phyloP scores from a whole-genome alignment of 352 stramenopile genomes.

The Phytophthora sansomeana region DNA sequence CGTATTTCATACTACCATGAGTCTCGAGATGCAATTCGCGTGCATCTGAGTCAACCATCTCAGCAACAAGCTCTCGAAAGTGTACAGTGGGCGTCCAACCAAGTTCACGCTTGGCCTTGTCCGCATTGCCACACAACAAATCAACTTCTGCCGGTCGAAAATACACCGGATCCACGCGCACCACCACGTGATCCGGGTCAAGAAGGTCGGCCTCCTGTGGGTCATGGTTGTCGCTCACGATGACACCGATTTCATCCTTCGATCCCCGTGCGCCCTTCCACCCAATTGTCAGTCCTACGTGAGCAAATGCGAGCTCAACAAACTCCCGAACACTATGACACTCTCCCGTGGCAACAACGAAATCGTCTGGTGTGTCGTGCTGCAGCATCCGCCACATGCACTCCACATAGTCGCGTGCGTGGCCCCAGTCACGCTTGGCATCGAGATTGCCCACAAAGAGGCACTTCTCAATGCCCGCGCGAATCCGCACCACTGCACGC shows the following conservation, averaged over 20 bases:
- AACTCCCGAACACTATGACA: slow-evolving; percentile 99
- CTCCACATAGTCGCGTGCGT: slow-evolving; percentile 98
- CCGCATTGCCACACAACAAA: slow-evolving; percentile 95
- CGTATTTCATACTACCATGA: slow-evolving; percentile 13
- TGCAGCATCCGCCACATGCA: slow-evolving; percentile 99
- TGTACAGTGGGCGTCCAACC: slow-evolving; percentile 93
- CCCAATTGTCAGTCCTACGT: slow-evolving; percentile 89
- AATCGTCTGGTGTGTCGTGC: slow-evolving; percentile 71
- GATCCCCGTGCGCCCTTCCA: slow-evolving; percentile 93
- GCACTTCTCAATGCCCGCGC: slow-evolving; percentile 91
- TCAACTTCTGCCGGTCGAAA: slow-evolving; percentile 99
- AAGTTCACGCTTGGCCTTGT: slow-evolving; percentile 92
- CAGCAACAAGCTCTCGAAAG: slow-evolving; percentile 94
- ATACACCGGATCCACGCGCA: slow-evolving; percentile 97
- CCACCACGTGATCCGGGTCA: slow-evolving; percentile 91
- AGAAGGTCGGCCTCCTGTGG: slow-evolving; percentile 7
- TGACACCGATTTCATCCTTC: slow-evolving; percentile 94
- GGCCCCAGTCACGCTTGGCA: slow-evolving; percentile 98
- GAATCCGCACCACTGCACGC: slow-evolving; percentile 94
- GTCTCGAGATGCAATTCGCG: slow-evolving; percentile 32
- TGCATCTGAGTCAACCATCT: slow-evolving; percentile 96
- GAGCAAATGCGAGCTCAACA: slow-evolving; percentile 95
- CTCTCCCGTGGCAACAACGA: slow-evolving; percentile 94
- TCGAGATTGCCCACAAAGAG: slow-evolving; percentile 99
- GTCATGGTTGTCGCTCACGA: slow-evolving; percentile 51